phyloP scores from a whole-genome alignment of 2,329 filamentous ascomycete species.

The Aspergillus terreus region DNA sequence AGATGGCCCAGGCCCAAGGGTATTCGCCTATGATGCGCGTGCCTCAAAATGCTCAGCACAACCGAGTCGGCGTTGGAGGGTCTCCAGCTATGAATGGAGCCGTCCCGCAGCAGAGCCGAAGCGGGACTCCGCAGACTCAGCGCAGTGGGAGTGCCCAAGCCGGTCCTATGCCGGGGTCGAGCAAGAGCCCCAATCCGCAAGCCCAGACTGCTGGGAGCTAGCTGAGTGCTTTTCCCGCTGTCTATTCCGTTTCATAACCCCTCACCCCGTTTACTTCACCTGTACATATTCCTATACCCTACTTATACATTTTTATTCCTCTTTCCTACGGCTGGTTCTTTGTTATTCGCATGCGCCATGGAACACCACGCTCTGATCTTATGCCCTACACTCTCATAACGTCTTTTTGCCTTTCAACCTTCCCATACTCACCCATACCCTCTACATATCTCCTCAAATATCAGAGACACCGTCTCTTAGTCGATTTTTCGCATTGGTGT shows the following conservation, averaged over 20 bases:
- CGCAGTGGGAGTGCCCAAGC: constrained; percentile 42
- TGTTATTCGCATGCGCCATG: neutral
- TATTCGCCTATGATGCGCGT: constrained; percentile 54
- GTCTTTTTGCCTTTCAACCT: neutral
- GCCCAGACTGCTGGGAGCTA: constrained; percentile 39
- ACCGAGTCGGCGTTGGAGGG: constrained; percentile 35
- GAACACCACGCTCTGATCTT: no score
- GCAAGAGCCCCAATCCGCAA: constrained; percentile 41
- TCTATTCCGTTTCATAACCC: neutral
- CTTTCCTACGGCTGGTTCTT: constrained; percentile 1
- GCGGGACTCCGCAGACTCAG: constrained; percentile 45
- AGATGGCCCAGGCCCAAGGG: constrained; percentile 46
- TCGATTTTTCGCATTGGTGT: neutral
- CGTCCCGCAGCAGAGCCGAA: constrained; percentile 40
- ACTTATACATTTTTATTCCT: constrained; percentile 11
- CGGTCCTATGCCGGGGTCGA: constrained; percentile 33
- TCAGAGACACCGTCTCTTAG: no score
- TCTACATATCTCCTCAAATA: neutral
- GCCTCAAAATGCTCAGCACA: constrained; percentile 45
- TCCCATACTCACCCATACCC: neutral
- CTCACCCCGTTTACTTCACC: constrained; percentile 15
- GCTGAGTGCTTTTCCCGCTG: constrained; percentile 15
- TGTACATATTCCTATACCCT: constrained; percentile 29
- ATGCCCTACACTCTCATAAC: no score
- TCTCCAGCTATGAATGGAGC: constrained; percentile 45